Evolutionary conservation across 2,329 filamentous ascomycete genomes (phyloP).

Genomic region (Penicillium fuscoglaucum): DNA sequence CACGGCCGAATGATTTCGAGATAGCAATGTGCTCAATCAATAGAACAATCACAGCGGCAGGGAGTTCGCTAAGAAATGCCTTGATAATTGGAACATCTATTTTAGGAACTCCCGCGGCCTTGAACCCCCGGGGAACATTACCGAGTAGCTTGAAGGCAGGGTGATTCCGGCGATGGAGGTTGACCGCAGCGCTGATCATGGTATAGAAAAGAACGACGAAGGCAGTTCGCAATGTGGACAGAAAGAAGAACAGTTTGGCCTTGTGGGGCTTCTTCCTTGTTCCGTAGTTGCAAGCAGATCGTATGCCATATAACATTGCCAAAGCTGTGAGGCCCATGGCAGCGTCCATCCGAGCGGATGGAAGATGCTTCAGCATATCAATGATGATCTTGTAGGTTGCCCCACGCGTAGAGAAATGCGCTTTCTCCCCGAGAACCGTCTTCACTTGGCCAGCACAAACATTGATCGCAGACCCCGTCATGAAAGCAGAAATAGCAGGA

Average conservation of each 20-base stretch:
- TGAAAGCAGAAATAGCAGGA: conserved; percentile 11
- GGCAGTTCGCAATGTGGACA: conserved; percentile 80
- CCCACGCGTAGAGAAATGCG: conserved; percentile 65
- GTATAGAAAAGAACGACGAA: conserved; percentile 90
- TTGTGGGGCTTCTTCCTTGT: conserved; percentile 67
- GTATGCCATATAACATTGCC: conserved; percentile 70
- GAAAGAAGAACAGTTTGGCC: conserved; percentile 78
- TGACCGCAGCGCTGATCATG: conserved; percentile 79
- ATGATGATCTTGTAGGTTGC: conserved; percentile 78
- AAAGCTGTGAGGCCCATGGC: conserved; percentile 79
- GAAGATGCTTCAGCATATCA: conserved; percentile 71
- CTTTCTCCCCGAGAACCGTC: conserved; percentile 53
- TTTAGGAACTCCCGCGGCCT: conserved; percentile 69
- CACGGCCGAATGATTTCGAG: conserved; percentile 86
- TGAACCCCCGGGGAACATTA: conserved; percentile 77
- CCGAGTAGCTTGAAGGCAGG: conserved; percentile 73
- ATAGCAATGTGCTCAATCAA: conserved; percentile 94
- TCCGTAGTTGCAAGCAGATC: conserved; percentile 60
- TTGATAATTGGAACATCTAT: conserved; percentile 65
- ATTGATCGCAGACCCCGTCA: conserved; percentile 14
- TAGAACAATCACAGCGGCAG: conserved; percentile 80
- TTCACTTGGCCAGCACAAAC: conserved; percentile 8
- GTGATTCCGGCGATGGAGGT: conserved; percentile 62
- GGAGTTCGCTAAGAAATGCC: conserved; percentile 68
- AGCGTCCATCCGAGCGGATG: conserved; percentile 67